phyloP scores from a whole-genome alignment of 441 rosid genomes.

The Populus hybrid region DNA sequence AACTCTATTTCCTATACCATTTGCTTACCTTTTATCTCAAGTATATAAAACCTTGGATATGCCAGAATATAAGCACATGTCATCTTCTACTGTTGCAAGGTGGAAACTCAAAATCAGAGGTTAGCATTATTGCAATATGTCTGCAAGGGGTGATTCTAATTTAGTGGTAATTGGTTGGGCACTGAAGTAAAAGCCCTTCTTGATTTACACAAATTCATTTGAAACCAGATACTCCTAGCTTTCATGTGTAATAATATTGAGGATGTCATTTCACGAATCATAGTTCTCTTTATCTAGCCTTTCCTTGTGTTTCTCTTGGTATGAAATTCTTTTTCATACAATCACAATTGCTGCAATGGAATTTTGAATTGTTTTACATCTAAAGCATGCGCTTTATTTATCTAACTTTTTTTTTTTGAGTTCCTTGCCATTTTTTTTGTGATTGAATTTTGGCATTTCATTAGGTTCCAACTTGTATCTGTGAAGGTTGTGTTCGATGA shows the following conservation, averaged over 20 bases:
- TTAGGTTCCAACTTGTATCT: neutral
- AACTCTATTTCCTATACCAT: no score
- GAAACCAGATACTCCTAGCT: neutral
- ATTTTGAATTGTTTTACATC: neutral
- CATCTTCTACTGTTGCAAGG: neutral
- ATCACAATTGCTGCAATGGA: neutral
- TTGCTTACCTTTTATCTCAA: no score
- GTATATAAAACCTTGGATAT: no score
- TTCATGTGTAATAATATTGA: neutral
- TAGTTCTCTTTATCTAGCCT: neutral
- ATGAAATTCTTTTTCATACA: neutral
- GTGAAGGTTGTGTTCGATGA: neutral
- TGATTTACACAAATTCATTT: neutral
- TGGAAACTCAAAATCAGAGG: neutral
- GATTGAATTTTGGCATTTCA: neutral
- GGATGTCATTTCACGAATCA: neutral
- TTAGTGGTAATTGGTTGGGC: neutral
- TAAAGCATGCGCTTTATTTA: neutral
- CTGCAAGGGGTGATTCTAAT: neutral
- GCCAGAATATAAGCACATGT: no score
- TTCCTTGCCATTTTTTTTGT: neutral
- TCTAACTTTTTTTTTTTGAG: neutral
- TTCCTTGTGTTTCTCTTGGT: neutral
- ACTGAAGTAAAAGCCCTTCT: neutral
- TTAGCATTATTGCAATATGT: neutral